A percentile compares a stretch with the other conserved stretches of the same genome.
Evolutionary conservation across 2,329 filamentous ascomycete genomes (phyloP).

Genomic region (Helotiales sp.): DNA sequence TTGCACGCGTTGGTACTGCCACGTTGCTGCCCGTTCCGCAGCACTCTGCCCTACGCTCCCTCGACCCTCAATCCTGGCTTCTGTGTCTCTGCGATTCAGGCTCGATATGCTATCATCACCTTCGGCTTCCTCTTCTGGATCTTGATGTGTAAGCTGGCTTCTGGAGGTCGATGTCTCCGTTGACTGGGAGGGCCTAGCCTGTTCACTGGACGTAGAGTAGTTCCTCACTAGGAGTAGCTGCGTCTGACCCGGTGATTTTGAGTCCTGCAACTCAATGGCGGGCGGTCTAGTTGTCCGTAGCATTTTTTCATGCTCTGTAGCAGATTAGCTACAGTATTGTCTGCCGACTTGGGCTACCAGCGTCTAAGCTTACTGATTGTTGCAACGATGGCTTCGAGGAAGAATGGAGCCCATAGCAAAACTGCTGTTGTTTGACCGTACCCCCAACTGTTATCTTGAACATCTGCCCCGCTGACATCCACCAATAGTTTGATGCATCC

Average conservation of each 20-base stretch:
- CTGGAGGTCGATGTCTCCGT: neutral
- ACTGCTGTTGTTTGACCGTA: conserved; percentile 1
- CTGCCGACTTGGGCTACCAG: too few relatives aligned
- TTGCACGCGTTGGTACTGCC: neutral
- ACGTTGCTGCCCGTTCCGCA: neutral
- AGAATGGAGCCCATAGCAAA: neutral
- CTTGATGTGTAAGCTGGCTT: neutral
- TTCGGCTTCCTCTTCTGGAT: neutral
- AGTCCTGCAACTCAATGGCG: neutral
- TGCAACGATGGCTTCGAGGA: neutral
- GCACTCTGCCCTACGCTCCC: neutral
- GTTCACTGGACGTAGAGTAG: too few relatives aligned
- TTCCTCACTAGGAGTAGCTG: neutral
- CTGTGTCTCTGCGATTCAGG: neutral
- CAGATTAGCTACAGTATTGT: too few relatives aligned
- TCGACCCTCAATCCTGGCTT: neutral
- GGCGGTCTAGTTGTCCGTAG: neutral
- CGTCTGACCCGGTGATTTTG: neutral
- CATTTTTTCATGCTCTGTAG: neutral
- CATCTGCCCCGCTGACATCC: neutral
- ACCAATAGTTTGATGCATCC: neutral
- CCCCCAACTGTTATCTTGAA: neutral
- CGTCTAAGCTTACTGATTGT: neutral
- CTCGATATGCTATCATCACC: neutral
- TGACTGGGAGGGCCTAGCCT: neutral